Conservation (phyloP, 2,329 filamentous ascomycete species). For the Kalmusia sp. region DNA sequence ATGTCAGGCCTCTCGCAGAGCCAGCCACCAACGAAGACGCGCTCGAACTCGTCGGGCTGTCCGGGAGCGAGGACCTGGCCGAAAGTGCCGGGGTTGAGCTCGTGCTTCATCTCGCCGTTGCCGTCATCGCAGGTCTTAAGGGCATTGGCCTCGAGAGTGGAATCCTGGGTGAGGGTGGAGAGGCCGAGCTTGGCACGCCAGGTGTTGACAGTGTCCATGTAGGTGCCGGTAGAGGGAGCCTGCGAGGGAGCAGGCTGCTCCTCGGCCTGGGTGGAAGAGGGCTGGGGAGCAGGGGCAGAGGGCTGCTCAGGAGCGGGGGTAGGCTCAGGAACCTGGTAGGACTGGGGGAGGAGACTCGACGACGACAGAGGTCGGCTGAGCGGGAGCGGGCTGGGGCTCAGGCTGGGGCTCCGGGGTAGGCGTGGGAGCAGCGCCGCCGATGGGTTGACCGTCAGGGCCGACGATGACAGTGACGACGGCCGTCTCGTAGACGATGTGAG, state of each 20-base stretch:
- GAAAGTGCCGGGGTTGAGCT: constrained; percentile 37
- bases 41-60: constrained; percentile 29
- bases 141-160: constrained; percentile 36
- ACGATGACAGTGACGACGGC: constrained; percentile 32
- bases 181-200: constrained; percentile 40
- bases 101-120: constrained; percentile 40
- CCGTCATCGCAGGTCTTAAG: constrained; percentile 27
- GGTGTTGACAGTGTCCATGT: constrained; percentile 34
- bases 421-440: neutral
- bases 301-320: constrained; percentile 3
- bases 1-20: constrained; percentile 41
- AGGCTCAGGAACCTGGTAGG: constrained; percentile 10
- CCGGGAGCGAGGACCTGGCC: constrained; percentile 41
- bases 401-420: neutral
- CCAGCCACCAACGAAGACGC: constrained; percentile 44
- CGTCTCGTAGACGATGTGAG: constrained; percentile 20
- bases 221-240: constrained; percentile 10
- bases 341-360: constrained; percentile 16
- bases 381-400: constrained; percentile 21
- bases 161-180: constrained; percentile 20
- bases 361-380: constrained; percentile 33
- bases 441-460: constrained; percentile 9
- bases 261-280: neutral
- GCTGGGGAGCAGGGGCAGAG: neutral
- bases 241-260: neutral